Percentiles rank a stretch among this genome's conserved stretches.
phyloP scores from a whole-genome alignment of 768 basidiomycete species.

The Mrakia gelida region DNA sequence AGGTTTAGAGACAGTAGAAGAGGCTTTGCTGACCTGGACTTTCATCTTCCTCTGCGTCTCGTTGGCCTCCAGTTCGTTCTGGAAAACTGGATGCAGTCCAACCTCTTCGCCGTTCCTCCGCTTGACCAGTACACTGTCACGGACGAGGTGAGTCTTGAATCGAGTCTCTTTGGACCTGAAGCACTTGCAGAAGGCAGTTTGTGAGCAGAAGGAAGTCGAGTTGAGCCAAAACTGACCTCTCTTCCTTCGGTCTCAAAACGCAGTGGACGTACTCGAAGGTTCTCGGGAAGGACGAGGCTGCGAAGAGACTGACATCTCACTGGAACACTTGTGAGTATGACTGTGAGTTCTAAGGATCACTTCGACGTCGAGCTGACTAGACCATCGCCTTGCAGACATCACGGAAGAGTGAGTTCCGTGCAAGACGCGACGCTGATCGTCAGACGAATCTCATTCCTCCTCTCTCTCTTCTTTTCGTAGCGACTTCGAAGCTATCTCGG shows the following conservation, averaged over 20 bases:
- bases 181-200: neutral
- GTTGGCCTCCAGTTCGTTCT: conserved; percentile 16
- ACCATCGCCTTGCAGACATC: neutral
- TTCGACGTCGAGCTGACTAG: neutral
- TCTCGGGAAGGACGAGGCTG: conserved; percentile 23
- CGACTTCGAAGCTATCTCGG: conserved; percentile 19
- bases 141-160: neutral
- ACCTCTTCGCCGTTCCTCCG: conserved; percentile 22
- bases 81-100: conserved; percentile 23
- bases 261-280: conserved; percentile 19
- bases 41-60: neutral
- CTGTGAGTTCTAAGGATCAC: too few relatives aligned
- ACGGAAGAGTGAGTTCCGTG: neutral
- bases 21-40: neutral
- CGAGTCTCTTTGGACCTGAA: too few relatives aligned
- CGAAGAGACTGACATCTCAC: conserved; percentile 7
- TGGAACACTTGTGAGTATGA: neutral
- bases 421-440: neutral
- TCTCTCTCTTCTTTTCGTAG: too few relatives aligned
- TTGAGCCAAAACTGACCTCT: too few relatives aligned
- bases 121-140: neutral
- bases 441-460: neutral
- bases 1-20: too few relatives aligned
- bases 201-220: neutral
- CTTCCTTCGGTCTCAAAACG: neutral